Percentiles rank a stretch among this genome's conserved stretches.
Conservation (phyloP, 1,139 yeast species). For the Cylindricascospora bacillispora region DNA sequence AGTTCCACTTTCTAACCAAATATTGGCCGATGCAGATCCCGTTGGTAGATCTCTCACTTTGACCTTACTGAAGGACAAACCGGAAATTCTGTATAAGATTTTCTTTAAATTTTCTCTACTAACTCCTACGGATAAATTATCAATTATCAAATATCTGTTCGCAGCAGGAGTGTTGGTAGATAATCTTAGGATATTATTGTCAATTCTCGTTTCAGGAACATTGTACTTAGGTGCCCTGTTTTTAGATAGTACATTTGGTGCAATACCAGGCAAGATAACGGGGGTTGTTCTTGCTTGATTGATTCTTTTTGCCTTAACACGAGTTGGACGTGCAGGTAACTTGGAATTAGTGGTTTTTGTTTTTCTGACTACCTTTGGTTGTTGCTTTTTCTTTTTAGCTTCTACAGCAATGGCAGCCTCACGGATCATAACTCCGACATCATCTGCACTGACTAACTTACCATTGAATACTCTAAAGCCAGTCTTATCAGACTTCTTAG, state of each 20-base stretch:
- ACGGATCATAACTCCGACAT: constrained; percentile 18
- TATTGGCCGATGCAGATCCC: constrained; percentile 22
- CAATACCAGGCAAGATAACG: not conserved
- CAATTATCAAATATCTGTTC: constrained; percentile 11
- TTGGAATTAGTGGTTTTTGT: not conserved
- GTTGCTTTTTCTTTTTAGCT: constrained; percentile 1
- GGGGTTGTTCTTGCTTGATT: not conserved
- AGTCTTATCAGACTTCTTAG: constrained; percentile 5
- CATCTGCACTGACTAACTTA: constrained; percentile 16
- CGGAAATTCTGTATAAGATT: constrained; percentile 14
- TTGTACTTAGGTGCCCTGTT: not conserved
- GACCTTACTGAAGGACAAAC: constrained; percentile 10
- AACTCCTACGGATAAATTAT: constrained; percentile 20
- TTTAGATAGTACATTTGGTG: constrained; percentile 23
- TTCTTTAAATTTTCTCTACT: constrained; percentile 13
- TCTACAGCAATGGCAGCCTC: constrained; percentile 10
- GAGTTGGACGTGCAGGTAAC: not conserved
- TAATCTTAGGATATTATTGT: constrained; percentile 11
- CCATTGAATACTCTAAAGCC: constrained; percentile 20
- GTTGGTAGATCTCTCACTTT: constrained; percentile 20
- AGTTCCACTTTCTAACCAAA: constrained; percentile 13
- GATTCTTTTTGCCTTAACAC: not conserved
- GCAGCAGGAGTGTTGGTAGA: constrained; percentile 9
- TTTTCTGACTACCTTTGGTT: not conserved
- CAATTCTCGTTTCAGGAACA: not conserved